Evolutionary conservation across 2,329 filamentous ascomycete genomes (phyloP).

Genomic region (Colletotrichum sojae): DNA sequence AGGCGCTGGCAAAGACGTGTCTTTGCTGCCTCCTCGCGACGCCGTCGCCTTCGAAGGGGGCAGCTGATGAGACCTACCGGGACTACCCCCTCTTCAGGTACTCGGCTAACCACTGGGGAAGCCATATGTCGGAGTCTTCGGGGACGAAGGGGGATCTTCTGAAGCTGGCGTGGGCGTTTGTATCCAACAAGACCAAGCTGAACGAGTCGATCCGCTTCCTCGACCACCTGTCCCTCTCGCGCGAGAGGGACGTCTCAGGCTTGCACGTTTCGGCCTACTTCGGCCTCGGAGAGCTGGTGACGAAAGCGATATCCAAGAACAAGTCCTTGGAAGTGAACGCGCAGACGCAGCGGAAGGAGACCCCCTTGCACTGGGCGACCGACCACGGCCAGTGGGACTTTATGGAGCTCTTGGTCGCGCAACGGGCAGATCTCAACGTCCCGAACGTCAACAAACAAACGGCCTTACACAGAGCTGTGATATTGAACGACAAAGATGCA

Average conservation of each 20-base stretch:
- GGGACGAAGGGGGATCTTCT: neutral
- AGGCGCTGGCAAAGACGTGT: slow-evolving; percentile 7
- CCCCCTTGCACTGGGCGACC: slow-evolving; percentile 22
- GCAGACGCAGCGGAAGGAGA: slow-evolving; percentile 19
- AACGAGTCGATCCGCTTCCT: neutral
- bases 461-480: slow-evolving; percentile 16
- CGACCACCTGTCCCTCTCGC: neutral
- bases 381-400: neutral
- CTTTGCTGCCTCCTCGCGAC: slow-evolving; percentile 4
- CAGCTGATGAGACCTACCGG: too few relatives aligned
- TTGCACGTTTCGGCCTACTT: slow-evolving; percentile 24
- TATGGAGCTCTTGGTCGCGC: neutral
- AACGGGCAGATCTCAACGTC: slow-evolving; percentile 9
- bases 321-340: slow-evolving; percentile 7
- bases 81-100: slow-evolving; percentile 24
- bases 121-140: slow-evolving; percentile 1
- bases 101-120: slow-evolving; percentile 17
- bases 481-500: neutral
- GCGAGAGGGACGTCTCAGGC: neutral
- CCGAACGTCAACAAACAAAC: slow-evolving; percentile 7
- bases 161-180: slow-evolving; percentile 19
- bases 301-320: slow-evolving; percentile 8
- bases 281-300: slow-evolving; percentile 7
- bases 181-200: neutral
- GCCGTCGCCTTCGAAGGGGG: neutral